Conservation (phyloP, 2,329 filamentous ascomycete species). For the Eutypella sp. region DNA sequence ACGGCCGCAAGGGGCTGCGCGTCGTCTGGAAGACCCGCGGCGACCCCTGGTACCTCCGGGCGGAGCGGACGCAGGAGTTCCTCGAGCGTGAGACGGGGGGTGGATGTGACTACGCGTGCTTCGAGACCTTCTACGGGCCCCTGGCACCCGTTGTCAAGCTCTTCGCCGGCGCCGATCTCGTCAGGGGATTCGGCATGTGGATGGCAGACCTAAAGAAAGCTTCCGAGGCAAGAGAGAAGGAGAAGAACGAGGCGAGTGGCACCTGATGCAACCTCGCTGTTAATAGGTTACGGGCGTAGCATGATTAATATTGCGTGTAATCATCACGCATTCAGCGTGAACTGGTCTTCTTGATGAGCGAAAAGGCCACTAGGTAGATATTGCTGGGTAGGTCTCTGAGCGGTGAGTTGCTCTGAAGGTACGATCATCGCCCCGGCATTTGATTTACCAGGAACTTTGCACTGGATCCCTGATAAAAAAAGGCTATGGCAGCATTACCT, state of each 20-base stretch:
- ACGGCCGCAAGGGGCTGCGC: slow-evolving; percentile 28
- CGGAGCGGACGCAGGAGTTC: slow-evolving; percentile 41
- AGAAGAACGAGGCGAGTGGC: not conserved
- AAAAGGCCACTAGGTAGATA: no score
- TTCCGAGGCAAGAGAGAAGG: slow-evolving; percentile 4
- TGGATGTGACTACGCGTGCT: slow-evolving; percentile 35
- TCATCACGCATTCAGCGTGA: no score
- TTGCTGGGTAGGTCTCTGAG: no score
- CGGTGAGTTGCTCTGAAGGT: no score
- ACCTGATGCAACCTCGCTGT: no score
- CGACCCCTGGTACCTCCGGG: slow-evolving; percentile 28
- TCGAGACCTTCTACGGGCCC: slow-evolving; percentile 41
- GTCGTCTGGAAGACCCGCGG: slow-evolving; percentile 34
- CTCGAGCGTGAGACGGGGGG: slow-evolving; percentile 22
- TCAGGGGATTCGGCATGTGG: slow-evolving; percentile 33
- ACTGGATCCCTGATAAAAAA: no score
- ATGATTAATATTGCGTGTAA: no score
- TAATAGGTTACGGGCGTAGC: no score
- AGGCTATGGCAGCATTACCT: no score
- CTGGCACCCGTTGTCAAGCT: slow-evolving; percentile 30
- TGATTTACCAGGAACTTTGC: no score
- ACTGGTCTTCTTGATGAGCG: no score
- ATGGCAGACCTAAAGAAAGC: slow-evolving; percentile 32
- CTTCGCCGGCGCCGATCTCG: slow-evolving; percentile 27
- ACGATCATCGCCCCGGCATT: no score